phyloP scores from a whole-genome alignment of 2,329 filamentous ascomycete genomes.

The Fusarium nelsonii region DNA sequence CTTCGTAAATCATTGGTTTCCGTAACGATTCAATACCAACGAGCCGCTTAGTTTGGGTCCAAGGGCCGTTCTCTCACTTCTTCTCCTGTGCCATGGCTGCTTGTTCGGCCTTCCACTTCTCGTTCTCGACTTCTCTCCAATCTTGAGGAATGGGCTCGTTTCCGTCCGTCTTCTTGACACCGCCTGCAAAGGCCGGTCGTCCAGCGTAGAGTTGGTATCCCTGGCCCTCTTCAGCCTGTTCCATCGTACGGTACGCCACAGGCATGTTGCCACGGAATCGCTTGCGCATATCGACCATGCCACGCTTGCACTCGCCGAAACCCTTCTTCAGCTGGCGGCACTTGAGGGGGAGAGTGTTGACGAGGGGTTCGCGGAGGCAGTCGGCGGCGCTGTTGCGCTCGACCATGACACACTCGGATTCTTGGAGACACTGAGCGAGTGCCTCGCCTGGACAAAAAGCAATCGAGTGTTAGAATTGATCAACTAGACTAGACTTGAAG shows the following conservation, averaged over 20 bases:
- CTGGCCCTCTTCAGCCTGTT: conserved; percentile 67
- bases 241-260: conserved; percentile 72
- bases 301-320: conserved; percentile 94
- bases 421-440: conserved; percentile 92
- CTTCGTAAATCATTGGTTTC: conserved; percentile 7
- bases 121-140: conserved; percentile 75
- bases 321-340: conserved; percentile 95
- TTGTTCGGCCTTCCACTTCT: conserved; percentile 62
- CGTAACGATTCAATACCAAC: not conserved
- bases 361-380: conserved; percentile 85
- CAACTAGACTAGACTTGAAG: not conserved
- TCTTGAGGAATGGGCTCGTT: conserved; percentile 72
- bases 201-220: conserved; percentile 84
- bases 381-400: conserved; percentile 88
- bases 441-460: conserved; percentile 75
- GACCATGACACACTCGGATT: conserved; percentile 96
- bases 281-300: conserved; percentile 98
- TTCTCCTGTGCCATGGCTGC: conserved; percentile 47
- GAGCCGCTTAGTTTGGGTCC: conserved; percentile 3
- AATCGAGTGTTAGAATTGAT: conserved; percentile 3
- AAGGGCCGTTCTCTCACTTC: conserved; percentile 30
- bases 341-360: conserved; percentile 83
- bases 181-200: conserved; percentile 74
- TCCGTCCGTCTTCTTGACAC: conserved; percentile 74
- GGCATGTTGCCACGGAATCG: conserved; percentile 95